Conservation (phyloP, 768 basidiomycete genomes). For the Lactarius hatsudake region DNA sequence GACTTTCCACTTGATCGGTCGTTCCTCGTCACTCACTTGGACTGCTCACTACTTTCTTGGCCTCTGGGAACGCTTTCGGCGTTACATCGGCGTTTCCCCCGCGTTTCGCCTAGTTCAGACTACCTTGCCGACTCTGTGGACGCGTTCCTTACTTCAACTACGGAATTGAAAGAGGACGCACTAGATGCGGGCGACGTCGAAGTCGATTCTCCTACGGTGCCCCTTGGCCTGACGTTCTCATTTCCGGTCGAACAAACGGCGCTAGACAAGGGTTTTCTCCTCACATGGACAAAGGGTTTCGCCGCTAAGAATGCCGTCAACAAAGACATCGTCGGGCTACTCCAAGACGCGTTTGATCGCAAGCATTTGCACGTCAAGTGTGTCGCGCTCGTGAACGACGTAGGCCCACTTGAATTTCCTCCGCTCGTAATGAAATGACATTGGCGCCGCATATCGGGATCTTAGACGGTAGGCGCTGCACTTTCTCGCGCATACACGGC, state of each 20-base stretch:
- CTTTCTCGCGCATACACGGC: slow-evolving; percentile 89
- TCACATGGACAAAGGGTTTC: slow-evolving; percentile 97
- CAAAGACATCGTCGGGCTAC: slow-evolving; percentile 81
- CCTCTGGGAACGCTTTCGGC: background rate
- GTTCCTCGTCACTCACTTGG: background rate
- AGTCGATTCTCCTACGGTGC: slow-evolving; percentile 38
- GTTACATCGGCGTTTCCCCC: background rate
- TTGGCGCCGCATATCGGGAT: background rate
- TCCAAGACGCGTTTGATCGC: slow-evolving; percentile 89
- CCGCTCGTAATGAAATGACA: background rate
- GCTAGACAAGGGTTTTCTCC: slow-evolving; percentile 80
- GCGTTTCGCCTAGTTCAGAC: slow-evolving; percentile 47
- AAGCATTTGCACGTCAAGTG: slow-evolving; percentile 92
- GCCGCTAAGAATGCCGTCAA: slow-evolving; percentile 87
- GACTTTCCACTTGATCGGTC: background rate
- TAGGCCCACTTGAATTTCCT: slow-evolving; percentile 39
- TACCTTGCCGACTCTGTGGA: slow-evolving; percentile 98
- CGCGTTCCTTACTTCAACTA: slow-evolving; percentile 75
- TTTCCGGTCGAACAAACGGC: slow-evolving; percentile 98
- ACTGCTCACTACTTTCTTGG: background rate
- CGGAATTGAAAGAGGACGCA: slow-evolving; percentile 1
- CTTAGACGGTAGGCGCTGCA: slow-evolving; percentile 90
- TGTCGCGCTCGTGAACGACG: slow-evolving; percentile 92
- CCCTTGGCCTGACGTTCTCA: slow-evolving; percentile 92
- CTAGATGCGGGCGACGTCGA: slow-evolving; percentile 35